phyloP scores from a whole-genome alignment of 768 basidiomycete species.

The Tylopilus sp. region DNA sequence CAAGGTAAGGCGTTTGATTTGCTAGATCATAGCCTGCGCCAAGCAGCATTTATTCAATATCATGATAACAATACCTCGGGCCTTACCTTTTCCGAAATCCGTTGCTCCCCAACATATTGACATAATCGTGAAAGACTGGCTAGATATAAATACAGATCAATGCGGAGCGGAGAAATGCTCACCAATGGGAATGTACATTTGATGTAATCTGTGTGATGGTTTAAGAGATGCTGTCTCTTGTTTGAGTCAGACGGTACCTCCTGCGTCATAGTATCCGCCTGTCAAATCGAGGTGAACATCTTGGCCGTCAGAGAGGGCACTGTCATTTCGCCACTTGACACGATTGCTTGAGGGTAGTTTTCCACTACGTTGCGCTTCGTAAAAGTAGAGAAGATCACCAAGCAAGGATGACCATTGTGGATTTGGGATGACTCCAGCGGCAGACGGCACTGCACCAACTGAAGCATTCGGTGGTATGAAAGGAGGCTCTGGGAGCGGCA shows the following conservation, averaged over 20 bases:
- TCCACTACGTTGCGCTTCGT: conserved; percentile 88
- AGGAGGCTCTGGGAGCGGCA: conserved; percentile 61
- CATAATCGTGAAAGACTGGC: conserved; percentile 75
- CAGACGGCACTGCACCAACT: conserved; percentile 49
- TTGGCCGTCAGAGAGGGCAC: conserved; percentile 70
- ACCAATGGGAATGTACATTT: conserved; percentile 87
- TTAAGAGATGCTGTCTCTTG: background rate
- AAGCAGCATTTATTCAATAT: background rate
- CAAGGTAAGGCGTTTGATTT: conserved; percentile 89
- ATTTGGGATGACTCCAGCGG: conserved; percentile 48
- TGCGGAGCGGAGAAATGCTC: conserved; percentile 14
- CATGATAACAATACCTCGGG: background rate
- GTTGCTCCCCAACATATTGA: conserved; percentile 89
- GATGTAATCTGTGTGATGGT: conserved; percentile 62
- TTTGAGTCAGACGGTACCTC: conserved; percentile 47
- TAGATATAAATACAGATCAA: conserved; percentile 1
- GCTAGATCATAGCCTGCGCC: conserved; percentile 71
- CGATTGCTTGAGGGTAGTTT: conserved; percentile 63
- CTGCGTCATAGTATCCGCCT: conserved; percentile 93
- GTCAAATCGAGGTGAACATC: conserved; percentile 72
- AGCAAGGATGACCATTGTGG: conserved; percentile 79
- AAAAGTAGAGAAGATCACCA: conserved; percentile 82
- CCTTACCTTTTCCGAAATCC: conserved; percentile 72
- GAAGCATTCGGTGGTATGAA: conserved; percentile 61
- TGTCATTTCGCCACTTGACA: conserved; percentile 86